These are phyloP conservation scores for Pneumocystis canis DNA, from an alignment of 1,139 yeast genomes.

Conservation along the genomic window DNA sequence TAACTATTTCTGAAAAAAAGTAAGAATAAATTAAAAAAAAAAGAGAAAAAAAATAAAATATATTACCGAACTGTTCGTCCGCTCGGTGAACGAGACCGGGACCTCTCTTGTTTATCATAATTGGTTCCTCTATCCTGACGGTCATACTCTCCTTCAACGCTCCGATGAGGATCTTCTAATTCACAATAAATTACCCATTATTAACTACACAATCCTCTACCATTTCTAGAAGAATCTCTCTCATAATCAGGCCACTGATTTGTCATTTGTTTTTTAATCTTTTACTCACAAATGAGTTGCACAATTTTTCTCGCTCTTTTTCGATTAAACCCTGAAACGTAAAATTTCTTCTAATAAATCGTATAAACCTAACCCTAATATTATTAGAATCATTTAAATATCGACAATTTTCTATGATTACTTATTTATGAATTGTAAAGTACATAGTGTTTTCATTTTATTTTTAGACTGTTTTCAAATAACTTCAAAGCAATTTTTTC, in stretches of 20 bases:
- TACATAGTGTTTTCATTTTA: no score
- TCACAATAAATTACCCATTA: not conserved
- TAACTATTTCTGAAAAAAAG: not conserved
- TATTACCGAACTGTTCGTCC: conserved; percentile 15
- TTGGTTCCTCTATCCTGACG: conserved; percentile 13
- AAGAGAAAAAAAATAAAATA: no score
- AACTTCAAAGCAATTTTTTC: no score
- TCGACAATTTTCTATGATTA: no score
- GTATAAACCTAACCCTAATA: not conserved
- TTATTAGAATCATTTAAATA: no score
- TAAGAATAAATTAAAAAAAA: conserved; percentile 7
- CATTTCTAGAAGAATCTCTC: not conserved
- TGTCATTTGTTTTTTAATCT: not conserved
- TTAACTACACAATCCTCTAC: not conserved
- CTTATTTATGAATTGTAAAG: no score
- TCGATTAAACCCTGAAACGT: not conserved
- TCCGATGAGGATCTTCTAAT: conserved; percentile 1
- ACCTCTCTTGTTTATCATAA: conserved; percentile 2
- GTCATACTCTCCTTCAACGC: conserved; percentile 6
- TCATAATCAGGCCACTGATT: not conserved
- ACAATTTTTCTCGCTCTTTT: not conserved
- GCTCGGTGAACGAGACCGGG: conserved; percentile 4
- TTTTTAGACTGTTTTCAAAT: no score
- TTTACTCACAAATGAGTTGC: not conserved
- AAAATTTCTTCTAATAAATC: not conserved